phyloP scores from a whole-genome alignment of 2,329 filamentous ascomycete genomes.

The Zymoseptoria pseudotritici region DNA sequence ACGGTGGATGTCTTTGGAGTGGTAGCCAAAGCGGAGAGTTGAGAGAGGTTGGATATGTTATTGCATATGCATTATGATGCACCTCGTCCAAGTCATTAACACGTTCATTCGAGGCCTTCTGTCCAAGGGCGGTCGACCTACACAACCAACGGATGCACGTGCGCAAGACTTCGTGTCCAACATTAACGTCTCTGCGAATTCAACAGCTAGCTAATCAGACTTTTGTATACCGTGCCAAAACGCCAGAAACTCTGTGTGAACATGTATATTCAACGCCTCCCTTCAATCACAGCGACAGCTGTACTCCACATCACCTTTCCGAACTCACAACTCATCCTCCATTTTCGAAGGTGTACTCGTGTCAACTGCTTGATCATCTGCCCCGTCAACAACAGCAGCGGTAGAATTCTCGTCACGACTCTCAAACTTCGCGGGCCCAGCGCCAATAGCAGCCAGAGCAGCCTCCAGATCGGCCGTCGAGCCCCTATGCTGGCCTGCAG shows the following conservation, averaged over 20 bases:
- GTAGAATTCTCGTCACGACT: slow-evolving; percentile 2
- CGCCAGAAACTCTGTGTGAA: background rate
- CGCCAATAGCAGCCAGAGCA: slow-evolving; percentile 18
- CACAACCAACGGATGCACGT: background rate
- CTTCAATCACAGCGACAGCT: background rate
- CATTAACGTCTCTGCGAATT: background rate
- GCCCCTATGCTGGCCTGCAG: slow-evolving; percentile 6
- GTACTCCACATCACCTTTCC: background rate
- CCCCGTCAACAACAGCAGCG: background rate
- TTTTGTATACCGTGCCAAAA: background rate
- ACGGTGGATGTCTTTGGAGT: too few species aligned
- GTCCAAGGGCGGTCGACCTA: background rate
- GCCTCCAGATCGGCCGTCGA: slow-evolving; percentile 18
- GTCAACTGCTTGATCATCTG: background rate
- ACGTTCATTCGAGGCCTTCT: background rate
- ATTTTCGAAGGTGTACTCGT: background rate
- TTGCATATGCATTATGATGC: background rate
- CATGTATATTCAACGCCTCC: background rate
- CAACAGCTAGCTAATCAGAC: background rate
- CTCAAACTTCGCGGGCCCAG: slow-evolving; percentile 11
- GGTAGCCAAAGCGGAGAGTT: background rate
- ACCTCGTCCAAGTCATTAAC: background rate
- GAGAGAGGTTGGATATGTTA: background rate
- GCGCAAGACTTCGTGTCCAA: background rate
- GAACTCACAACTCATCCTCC: background rate